Conservation (phyloP, 208 protist genomes). For the Trypanosoma caninum region DNA sequence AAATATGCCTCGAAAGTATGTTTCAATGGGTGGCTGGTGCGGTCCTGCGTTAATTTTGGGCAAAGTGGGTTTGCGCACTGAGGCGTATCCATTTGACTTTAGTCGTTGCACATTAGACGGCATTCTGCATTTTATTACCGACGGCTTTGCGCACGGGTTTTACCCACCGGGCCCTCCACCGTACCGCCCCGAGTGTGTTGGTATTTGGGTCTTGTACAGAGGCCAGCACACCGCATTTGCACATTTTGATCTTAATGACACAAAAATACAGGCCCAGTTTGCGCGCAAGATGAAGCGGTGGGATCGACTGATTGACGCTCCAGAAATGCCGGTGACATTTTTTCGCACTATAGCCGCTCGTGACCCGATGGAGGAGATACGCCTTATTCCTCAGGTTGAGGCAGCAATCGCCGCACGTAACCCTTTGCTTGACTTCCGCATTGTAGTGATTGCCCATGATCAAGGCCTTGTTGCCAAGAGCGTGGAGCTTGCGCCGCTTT, state of each 20-base stretch:
- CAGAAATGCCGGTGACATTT: constrained; percentile 47
- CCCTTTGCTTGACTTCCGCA: constrained; percentile 41
- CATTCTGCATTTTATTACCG: constrained; percentile 50
- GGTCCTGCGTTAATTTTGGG: constrained; percentile 69
- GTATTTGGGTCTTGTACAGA: constrained; percentile 72
- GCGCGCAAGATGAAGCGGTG: constrained; percentile 51
- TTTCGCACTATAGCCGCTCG: constrained; percentile 70
- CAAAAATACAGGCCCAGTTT: constrained; percentile 48
- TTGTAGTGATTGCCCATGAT: constrained; percentile 71
- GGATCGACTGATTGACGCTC: constrained; percentile 33
- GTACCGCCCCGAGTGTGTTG: constrained; percentile 73
- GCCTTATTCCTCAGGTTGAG: constrained; percentile 32
- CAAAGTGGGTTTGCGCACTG: constrained; percentile 64
- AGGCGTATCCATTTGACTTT: constrained; percentile 80
- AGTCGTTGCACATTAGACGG: constrained; percentile 66
- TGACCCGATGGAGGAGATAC: constrained; percentile 52
- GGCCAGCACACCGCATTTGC: constrained; percentile 77
- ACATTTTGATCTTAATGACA: constrained; percentile 74
- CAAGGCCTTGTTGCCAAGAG: constrained; percentile 38
- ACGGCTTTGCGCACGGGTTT: constrained; percentile 66
- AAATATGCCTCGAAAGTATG: constrained; percentile 41
- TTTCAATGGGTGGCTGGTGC: constrained; percentile 79
- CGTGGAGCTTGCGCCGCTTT: constrained; percentile 50
- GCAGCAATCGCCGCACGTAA: constrained; percentile 36
- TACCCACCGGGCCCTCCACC: constrained; percentile 59